Evolutionary conservation across 2,329 filamentous ascomycete species (phyloP), one percentile per base, ranked within the genome.

Genomic region (Metarhizium anisopliae): DNA sequence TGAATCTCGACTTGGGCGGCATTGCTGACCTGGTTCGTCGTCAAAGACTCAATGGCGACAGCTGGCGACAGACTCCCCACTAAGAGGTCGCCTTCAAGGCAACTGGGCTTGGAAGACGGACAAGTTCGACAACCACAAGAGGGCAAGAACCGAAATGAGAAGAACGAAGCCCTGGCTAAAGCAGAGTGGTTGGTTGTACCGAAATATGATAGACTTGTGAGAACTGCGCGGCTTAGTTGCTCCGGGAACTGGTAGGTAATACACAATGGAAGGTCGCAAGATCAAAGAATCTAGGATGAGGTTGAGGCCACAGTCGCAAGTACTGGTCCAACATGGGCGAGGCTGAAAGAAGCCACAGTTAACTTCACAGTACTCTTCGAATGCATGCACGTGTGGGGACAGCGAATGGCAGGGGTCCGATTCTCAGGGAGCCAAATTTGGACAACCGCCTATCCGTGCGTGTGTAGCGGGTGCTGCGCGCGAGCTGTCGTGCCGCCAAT

Each of bases 1-100:
- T 96, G 70, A 99, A 96, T 72, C 94, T 86, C 64, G 90, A 95
- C 78, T 95, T 96, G 67, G 86, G 76, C 62, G 92, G 79, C 94
- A 97, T 97, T 52, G 61, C 38, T 45, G 11, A 50, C 29, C 29
- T 35, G 10, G 29, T 25, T 50, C 13, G 29, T 16, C 25, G n/a
- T 42, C 20, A 4, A 14, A 53, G 10, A 45, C 18, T 29, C 11
- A 20, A 30, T 32, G 18, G 7, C n/a, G 25, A 54, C 45, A 42
- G 36, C 30, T n/a, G 20, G 47, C 20, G 29, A 40, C 42, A 43
- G 50, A 52, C 32, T 54, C 35, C 20, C 38, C 40, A 20, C 47
- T 25, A 30, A 43, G 51, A 30, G n/a, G 14, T 52, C 43, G 45
- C 50, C 38, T 40, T n/a, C 4, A 32, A 25, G 38, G 40, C 50